These are phyloP conservation scores for Paraphoma sp. DNA, from an alignment of 2,329 filamentous ascomycete genomes.

Conservation along the genomic window DNA sequence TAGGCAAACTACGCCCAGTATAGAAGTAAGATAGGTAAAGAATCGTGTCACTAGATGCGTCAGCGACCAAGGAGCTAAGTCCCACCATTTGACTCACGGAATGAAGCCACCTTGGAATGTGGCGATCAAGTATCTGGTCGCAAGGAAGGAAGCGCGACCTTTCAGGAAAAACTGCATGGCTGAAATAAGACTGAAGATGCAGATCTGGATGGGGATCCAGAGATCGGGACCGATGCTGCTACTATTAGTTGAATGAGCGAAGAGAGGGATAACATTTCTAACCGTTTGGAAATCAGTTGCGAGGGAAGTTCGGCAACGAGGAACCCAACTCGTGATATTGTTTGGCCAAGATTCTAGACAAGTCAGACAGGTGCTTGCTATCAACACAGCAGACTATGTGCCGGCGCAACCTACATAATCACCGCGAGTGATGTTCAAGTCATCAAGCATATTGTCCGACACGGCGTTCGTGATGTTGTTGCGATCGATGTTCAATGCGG, in stretches of 20 bases:
- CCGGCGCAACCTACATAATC: background rate
- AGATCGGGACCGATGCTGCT: slow-evolving; percentile 42
- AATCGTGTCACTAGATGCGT: background rate
- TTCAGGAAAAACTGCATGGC: slow-evolving; percentile 72
- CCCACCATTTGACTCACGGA: slow-evolving; percentile 57
- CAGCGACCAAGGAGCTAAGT: no score
- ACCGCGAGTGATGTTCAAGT: background rate
- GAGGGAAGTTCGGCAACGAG: slow-evolving; percentile 60
- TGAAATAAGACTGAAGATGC: slow-evolving; percentile 49
- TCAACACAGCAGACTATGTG: background rate
- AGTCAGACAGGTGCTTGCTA: background rate
- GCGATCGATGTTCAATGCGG: background rate
- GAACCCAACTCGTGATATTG: slow-evolving; percentile 76
- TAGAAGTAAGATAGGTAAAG: background rate
- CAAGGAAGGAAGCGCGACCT: slow-evolving; percentile 49
- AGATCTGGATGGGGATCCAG: slow-evolving; percentile 50
- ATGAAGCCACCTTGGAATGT: slow-evolving; percentile 59
- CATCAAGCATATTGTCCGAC: background rate
- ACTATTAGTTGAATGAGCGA: background rate
- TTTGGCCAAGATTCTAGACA: background rate
- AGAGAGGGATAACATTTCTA: background rate
- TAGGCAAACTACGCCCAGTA: background rate
- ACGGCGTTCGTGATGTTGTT: background rate
- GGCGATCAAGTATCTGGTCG: slow-evolving; percentile 47
- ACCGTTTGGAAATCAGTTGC: slow-evolving; percentile 50